Percentiles rank a stretch among this genome's conserved stretches.
Evolutionary conservation across 1,139 yeast species (phyloP).

Genomic region (Lodderomyces jiufengensis): DNA sequence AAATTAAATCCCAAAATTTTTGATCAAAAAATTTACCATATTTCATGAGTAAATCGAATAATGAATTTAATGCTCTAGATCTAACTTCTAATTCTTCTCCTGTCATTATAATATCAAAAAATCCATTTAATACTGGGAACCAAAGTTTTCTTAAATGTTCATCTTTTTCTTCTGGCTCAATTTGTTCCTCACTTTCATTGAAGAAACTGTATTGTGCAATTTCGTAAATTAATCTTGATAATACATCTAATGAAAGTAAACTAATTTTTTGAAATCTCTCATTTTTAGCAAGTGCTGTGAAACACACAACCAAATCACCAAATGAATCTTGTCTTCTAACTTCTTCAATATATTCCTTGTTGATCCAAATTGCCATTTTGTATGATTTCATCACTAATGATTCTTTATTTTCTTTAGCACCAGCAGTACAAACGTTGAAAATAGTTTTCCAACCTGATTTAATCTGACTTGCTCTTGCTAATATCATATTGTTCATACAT

Average conservation of each 20-base stretch:
- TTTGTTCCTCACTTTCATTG: slow-evolving; percentile 13
- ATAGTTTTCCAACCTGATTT: slow-evolving; percentile 96
- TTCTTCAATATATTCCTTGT: slow-evolving; percentile 57
- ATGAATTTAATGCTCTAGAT: slow-evolving; percentile 75
- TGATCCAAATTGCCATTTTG: slow-evolving; percentile 60
- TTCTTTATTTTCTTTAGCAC: slow-evolving; percentile 56
- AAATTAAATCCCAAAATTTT: slow-evolving; percentile 79
- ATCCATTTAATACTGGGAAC: slow-evolving; percentile 83
- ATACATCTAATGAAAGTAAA: slow-evolving; percentile 74
- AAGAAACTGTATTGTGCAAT: slow-evolving; percentile 45
- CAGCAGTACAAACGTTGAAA: slow-evolving; percentile 68
- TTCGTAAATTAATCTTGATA: slow-evolving; percentile 59
- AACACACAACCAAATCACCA: slow-evolving; percentile 67
- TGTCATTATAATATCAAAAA: slow-evolving; percentile 86
- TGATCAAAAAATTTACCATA: slow-evolving; percentile 74
- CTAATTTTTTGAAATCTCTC: slow-evolving; percentile 77
- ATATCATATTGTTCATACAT: slow-evolving; percentile 81
- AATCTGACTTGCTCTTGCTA: slow-evolving; percentile 69
- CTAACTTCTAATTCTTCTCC: slow-evolving; percentile 95
- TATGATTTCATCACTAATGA: slow-evolving; percentile 60
- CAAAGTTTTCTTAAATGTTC: slow-evolving; percentile 50
- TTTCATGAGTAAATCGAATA: slow-evolving; percentile 77
- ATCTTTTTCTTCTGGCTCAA: slow-evolving; percentile 20
- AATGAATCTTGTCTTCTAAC: slow-evolving; percentile 75
- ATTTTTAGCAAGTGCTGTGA: slow-evolving; percentile 81